A percentile compares a stretch with the other conserved stretches of the same genome.
phyloP scores from a whole-genome alignment of 2,329 filamentous ascomycete species.

The Eurotiales sp. region DNA sequence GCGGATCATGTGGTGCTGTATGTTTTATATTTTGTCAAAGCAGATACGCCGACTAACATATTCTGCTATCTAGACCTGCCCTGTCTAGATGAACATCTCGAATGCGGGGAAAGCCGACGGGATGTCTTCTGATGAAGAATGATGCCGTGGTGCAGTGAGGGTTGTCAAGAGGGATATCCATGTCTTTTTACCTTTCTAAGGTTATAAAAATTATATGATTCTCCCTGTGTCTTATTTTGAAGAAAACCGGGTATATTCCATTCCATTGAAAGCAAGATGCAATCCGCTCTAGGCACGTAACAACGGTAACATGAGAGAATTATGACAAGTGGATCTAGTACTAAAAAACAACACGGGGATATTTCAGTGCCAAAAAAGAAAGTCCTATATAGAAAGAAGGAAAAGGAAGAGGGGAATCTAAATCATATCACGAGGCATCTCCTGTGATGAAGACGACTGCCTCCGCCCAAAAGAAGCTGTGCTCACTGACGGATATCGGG shows the following conservation, averaged over 20 bases:
- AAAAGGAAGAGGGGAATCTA: not conserved
- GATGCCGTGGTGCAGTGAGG: too few relatives aligned
- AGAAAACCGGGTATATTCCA: not conserved
- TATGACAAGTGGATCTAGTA: too few relatives aligned
- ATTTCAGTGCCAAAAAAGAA: not conserved
- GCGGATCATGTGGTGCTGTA: slow-evolving; percentile 27
- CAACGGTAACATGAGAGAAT: too few relatives aligned
- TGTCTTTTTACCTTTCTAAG: too few relatives aligned
- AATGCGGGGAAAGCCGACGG: too few relatives aligned
- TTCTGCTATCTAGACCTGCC: slow-evolving; percentile 14
- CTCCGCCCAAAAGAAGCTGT: not conserved
- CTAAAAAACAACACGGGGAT: too few relatives aligned
- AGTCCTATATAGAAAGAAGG: not conserved
- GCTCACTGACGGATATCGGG: not conserved
- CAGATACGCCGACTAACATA: not conserved
- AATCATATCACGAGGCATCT: slow-evolving; percentile 9
- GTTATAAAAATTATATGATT: too few relatives aligned
- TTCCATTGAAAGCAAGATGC: not conserved
- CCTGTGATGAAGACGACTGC: not conserved
- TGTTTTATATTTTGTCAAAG: not conserved
- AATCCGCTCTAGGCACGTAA: too few relatives aligned
- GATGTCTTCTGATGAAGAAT: too few relatives aligned
- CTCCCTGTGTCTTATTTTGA: too few relatives aligned
- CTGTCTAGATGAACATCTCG: slow-evolving; percentile 9
- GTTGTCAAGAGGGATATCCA: too few relatives aligned